Base-by-base conservation (phyloP, 2,329 filamentous ascomycete genomes). In the Fusarium sp. region DNA sequence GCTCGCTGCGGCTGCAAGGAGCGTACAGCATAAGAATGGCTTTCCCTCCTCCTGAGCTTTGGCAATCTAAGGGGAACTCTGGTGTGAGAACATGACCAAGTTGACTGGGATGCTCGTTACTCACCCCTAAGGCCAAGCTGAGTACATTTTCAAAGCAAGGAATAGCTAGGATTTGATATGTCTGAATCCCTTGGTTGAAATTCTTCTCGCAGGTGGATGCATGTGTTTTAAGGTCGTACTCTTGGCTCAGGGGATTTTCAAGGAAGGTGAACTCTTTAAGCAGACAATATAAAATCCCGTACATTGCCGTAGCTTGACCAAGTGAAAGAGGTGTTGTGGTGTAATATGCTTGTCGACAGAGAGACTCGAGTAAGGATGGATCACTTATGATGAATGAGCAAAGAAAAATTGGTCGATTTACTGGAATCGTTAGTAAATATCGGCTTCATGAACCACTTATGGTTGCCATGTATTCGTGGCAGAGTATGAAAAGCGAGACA, bases 311-410 rank as follows among this genome's bases (percentile, higher is more conserved):
- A 35, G 59, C 27, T 35, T 62, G 59, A 30, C 59, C 39, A 16
- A 62, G 41, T 5, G 59, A 62, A 14, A 62, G 32, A 48, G 59
- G 13, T 6, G 59, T 14, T 23, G 30, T 27, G 18, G 59, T 50
- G 59, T 62, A 62, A 18, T 62, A 62, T 34, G 43, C 59, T 34
- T 62, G 59, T 35, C 59, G 59, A 50, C 59, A 62, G 18, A 62
- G 18, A 7, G 41, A n/a, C 41, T 62, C 59, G 32, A 62, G 11
- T 35, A 62, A 50, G 25, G 59, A 62, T 34, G 59, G 59, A 25
- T 62, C 59, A 35, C 45, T 62, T 20, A 62, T 37, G 59, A 62
- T 41, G 23, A 62, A 62, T 23, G 59, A 62, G n/a, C 39, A 50
- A 18, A 62, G 41, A n/a, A 62, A 62, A 1, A 62, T 62, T n/a